Evolutionary conservation across 202 grass and related monocot genomes (phyloP), one percentile per base, ranked within the genome.

Genomic region (Zoysia matrella): DNA sequence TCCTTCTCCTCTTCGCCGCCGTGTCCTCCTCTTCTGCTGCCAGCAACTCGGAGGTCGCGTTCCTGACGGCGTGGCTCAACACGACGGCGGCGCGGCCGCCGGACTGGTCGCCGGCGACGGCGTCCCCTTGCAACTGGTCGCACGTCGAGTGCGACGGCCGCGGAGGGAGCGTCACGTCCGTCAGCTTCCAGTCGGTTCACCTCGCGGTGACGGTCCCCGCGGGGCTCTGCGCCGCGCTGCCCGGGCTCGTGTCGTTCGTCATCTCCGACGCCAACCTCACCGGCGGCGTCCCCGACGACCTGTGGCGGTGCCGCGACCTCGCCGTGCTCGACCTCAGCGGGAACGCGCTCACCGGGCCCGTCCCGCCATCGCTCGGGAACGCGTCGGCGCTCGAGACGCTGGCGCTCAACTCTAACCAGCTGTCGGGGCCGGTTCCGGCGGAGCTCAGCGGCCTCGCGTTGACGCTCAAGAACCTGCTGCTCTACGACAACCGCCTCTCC

Each of bases 71-170:
- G 22, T 30, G 22, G 22, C 22, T 30, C 22, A 30, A 30, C 22
- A 30, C 22, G 71, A 88, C 88, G 58, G 44, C 80, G 10, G 45
- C 81, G 13, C 60, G 79, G 1, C 83, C 84, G 2, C 77, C 90
- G 56, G 90, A 98, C 70, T 98, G 95, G 95, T 82, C 86, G 7
- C 82, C 87, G 6, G 15, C 87, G 10, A 46, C 91, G 0, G 0
- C 81, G 2, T 91, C 88, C 3, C 92, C 95, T 4, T 98, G 95
- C 90, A 90, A 83, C 42, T 98, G 95, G 95, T 95, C 80, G 8
- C 95, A 95, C 82, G 16, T 98, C 50, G 51, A 65, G 12, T 95
- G 95, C 83, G 71, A 63, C 71, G 13, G 22, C 22, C 22, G 52
- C n/a, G 67, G 54, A 0, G 77, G 64, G 8, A 11, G 8, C 0